phyloP scores from a whole-genome alignment of 345 rosid species.

The Hypericum perforatum region DNA sequence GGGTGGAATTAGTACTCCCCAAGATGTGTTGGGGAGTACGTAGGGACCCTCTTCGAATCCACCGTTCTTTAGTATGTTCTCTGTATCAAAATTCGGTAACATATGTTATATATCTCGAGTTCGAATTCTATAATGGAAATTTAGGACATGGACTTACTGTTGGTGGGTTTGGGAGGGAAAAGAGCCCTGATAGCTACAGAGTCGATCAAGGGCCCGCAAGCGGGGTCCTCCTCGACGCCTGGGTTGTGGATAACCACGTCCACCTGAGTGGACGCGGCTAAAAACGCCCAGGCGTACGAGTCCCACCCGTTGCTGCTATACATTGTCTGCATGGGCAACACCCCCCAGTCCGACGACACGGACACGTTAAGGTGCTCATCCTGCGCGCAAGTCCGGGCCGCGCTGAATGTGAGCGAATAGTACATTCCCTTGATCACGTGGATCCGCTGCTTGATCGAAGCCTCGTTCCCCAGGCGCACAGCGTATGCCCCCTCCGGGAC shows the following conservation, averaged over 20 bases:
- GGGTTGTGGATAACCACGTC: constrained; percentile 28
- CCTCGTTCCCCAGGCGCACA: constrained; percentile 23
- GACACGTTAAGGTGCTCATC: constrained; percentile 20
- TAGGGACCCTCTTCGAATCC: constrained; percentile 47
- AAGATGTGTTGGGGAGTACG: constrained; percentile 34
- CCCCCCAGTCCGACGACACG: constrained; percentile 23
- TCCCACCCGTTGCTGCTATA: constrained; percentile 34
- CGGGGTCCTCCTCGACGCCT: constrained; percentile 34
- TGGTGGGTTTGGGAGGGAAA: constrained; percentile 22
- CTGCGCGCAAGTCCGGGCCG: constrained; percentile 29
- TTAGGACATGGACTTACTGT: constrained; percentile 13
- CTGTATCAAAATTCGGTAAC: constrained; percentile 10
- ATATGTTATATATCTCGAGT: neutral
- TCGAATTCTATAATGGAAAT: neutral
- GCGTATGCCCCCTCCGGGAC: constrained; percentile 25
- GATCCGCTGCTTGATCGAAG: constrained; percentile 18
- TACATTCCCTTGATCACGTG: constrained; percentile 18
- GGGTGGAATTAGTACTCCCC: constrained; percentile 47
- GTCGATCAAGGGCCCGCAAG: constrained; percentile 31
- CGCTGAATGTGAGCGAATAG: constrained; percentile 24
- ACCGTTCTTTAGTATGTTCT: constrained; percentile 37
- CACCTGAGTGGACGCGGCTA: constrained; percentile 7
- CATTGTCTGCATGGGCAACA: constrained; percentile 29
- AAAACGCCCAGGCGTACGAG: constrained; percentile 28
- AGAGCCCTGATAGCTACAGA: constrained; percentile 18